phyloP scores from a whole-genome alignment of 2,329 filamentous ascomycete genomes.

The Pseudocercospora vitis region DNA sequence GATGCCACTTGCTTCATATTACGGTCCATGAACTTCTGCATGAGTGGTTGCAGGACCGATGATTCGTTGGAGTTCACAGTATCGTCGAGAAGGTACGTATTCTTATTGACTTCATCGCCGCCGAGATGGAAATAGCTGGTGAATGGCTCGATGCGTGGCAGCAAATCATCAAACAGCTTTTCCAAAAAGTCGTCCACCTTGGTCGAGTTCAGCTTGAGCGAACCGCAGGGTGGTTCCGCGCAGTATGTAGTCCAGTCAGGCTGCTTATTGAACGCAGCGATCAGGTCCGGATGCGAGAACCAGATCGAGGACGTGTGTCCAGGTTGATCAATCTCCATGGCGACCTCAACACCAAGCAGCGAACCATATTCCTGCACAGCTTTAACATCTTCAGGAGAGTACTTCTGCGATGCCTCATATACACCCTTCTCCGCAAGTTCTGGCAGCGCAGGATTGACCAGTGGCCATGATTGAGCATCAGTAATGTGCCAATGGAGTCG shows the following conservation, averaged over 20 bases:
- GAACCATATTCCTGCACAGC: constrained; percentile 70
- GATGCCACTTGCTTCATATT: constrained; percentile 65
- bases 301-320: constrained; percentile 72
- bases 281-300: constrained; percentile 67
- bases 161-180: constrained; percentile 70
- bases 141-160: constrained; percentile 70
- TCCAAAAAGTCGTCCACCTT: constrained; percentile 70
- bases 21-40: constrained; percentile 74
- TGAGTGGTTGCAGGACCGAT: constrained; percentile 66
- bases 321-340: constrained; percentile 78
- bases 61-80: constrained; percentile 67
- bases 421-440: constrained; percentile 71
- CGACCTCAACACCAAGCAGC: constrained; percentile 67
- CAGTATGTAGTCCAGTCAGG: constrained; percentile 56
- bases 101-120: constrained; percentile 80
- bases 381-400: constrained; percentile 64
- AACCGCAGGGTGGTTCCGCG: constrained; percentile 58
- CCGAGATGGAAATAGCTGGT: constrained; percentile 79
- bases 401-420: constrained; percentile 66
- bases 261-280: constrained; percentile 61
- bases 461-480: constrained; percentile 81
- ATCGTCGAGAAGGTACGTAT: constrained; percentile 72
- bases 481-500: constrained; percentile 77
- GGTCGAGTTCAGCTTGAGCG: constrained; percentile 73
- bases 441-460: constrained; percentile 75